Conservation (phyloP, 495 filamentous ascomycete species). For the Aspergillus asperescens region DNA sequence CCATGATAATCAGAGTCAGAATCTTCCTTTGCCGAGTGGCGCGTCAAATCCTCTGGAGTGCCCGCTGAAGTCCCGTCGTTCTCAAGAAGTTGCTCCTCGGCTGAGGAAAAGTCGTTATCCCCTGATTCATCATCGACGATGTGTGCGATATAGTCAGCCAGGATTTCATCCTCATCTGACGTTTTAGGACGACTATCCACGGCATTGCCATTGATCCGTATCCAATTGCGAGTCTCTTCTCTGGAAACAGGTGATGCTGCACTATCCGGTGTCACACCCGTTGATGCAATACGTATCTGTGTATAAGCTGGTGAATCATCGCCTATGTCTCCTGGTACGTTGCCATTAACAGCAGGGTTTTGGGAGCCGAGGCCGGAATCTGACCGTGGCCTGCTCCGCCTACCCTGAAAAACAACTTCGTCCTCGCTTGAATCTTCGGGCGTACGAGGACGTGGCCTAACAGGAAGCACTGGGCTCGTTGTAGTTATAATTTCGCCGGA, state of each 20-base stretch:
- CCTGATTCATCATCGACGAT: conserved; percentile 36
- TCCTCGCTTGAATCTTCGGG: conserved; percentile 36
- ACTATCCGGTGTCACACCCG: not conserved
- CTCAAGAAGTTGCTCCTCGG: not conserved
- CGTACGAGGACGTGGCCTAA: not conserved
- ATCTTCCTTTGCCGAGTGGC: not conserved
- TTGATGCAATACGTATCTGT: not conserved
- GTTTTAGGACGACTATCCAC: not conserved
- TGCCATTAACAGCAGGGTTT: not conserved
- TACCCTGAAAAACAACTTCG: conserved; percentile 41
- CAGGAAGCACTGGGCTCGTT: not conserved
- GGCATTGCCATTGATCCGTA: not conserved
- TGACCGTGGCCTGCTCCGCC: conserved; percentile 17
- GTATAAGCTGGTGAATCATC: not conserved
- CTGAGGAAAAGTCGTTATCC: not conserved
- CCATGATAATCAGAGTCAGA: not conserved
- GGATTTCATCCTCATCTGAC: conserved; percentile 47
- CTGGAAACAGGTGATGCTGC: not conserved
- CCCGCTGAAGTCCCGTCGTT: not conserved
- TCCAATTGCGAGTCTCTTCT: not conserved
- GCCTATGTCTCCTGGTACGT: not conserved
- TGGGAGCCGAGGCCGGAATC: not conserved
- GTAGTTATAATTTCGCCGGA: not conserved
- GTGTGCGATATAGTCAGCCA: conserved; percentile 76
- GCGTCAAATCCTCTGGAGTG: not conserved